Evolutionary conservation across 2,329 filamentous ascomycete species (phyloP).

Genomic region (Colletotrichum musicola): DNA sequence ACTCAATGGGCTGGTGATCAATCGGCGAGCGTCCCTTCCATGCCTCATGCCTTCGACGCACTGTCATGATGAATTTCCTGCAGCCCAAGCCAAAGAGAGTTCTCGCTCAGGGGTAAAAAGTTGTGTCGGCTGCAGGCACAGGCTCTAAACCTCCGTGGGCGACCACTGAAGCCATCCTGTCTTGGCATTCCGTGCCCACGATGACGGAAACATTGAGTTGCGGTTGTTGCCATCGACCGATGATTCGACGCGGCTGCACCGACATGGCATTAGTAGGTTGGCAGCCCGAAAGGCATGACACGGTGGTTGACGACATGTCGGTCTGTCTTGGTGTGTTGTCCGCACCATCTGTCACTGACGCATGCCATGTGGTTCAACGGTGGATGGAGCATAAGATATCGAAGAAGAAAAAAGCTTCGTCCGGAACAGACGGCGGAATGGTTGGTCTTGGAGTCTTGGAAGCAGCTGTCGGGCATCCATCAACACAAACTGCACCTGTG

Average conservation of each 20-base stretch:
- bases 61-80: not conserved
- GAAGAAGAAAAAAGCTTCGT: constrained; percentile 15
- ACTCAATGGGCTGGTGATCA: constrained; percentile 1
- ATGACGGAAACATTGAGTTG: not conserved
- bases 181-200: constrained; percentile 10
- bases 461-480: not conserved
- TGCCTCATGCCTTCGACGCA: constrained; percentile 7
- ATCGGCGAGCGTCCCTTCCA: constrained; percentile 12
- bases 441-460: constrained; percentile 30
- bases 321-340: constrained; percentile 5
- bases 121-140: constrained; percentile 3
- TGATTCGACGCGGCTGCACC: constrained; percentile 3
- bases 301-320: constrained; percentile 5
- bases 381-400: not conserved
- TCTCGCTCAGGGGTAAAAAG: constrained; percentile 6
- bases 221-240: not conserved
- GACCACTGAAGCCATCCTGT: not conserved
- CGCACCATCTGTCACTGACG: constrained; percentile 5
- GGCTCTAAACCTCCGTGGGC: constrained; percentile 13
- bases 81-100: not conserved
- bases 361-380: constrained; percentile 24
- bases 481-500: no score
- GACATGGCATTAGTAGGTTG: constrained; percentile 1
- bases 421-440: constrained; percentile 31
- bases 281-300: constrained; percentile 22